Conservation (phyloP, 2,329 filamentous ascomycete species). For the Hirsutella thompsonii region DNA sequence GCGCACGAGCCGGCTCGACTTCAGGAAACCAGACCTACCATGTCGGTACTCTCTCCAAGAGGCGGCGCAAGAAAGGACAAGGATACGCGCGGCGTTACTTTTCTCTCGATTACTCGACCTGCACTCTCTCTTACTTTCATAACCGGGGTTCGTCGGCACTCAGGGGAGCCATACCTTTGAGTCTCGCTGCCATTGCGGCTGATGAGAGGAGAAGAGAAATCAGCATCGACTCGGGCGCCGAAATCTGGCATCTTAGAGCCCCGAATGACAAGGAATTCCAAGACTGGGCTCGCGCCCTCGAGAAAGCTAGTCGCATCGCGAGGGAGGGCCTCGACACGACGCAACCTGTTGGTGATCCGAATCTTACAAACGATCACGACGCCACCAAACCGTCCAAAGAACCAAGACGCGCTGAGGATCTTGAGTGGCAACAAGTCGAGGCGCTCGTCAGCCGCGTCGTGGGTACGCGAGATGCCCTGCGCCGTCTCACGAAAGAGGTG, state of each 20-base stretch:
- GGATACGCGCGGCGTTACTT: slow-evolving; percentile 91
- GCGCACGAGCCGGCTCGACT: slow-evolving; percentile 33
- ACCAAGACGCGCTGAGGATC: slow-evolving; percentile 46
- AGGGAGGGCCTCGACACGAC: slow-evolving; percentile 33
- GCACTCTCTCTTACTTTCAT: slow-evolving; percentile 92
- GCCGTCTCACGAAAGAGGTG: slow-evolving; percentile 75
- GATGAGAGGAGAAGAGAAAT: slow-evolving; percentile 85
- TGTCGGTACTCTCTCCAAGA: slow-evolving; percentile 76
- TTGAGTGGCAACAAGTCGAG: slow-evolving; percentile 81
- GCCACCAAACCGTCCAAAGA: slow-evolving; percentile 15
- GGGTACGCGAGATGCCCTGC: slow-evolving; percentile 77
- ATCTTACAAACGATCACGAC: slow-evolving; percentile 14
- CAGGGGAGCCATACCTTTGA: slow-evolving; percentile 82
- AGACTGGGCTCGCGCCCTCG: slow-evolving; percentile 76
- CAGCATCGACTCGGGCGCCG: slow-evolving; percentile 90
- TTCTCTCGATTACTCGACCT: slow-evolving; percentile 87
- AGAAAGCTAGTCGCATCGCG: slow-evolving; percentile 61
- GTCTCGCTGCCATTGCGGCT: slow-evolving; percentile 78
- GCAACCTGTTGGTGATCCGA: slow-evolving; percentile 13
- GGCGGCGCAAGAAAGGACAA: slow-evolving; percentile 84
- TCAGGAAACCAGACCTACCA: slow-evolving; percentile 48
- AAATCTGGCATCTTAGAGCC: slow-evolving; percentile 90
- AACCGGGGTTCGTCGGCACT: slow-evolving; percentile 87
- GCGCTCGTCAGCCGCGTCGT: slow-evolving; percentile 74
- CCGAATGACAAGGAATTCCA: slow-evolving; percentile 73